Evolutionary conservation across 495 filamentous ascomycete species (phyloP).

Genomic region (Aspergillus diversus): DNA sequence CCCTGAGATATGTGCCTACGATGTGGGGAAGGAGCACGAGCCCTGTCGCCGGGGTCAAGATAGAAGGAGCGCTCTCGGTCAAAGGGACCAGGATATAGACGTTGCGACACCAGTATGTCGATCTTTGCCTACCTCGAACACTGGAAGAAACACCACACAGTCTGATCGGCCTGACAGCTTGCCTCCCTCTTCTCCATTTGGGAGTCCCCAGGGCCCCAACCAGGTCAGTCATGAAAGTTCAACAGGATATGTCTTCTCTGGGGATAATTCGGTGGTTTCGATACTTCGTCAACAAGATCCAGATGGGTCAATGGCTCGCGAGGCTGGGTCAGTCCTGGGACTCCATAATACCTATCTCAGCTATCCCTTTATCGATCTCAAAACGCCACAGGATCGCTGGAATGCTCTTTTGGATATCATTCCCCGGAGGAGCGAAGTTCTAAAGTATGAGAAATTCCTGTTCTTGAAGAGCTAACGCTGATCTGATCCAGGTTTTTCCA

Average conservation of each 20-base stretch:
- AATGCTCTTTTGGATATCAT: slow-evolving; percentile 32
- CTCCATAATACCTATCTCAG: slow-evolving; percentile 71
- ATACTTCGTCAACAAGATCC: slow-evolving; percentile 56
- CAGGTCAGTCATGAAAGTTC: slow-evolving; percentile 22
- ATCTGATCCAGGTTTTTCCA: slow-evolving; percentile 46
- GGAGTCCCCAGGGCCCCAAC: not conserved
- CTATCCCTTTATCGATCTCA: slow-evolving; percentile 63
- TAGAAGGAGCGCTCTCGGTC: not conserved
- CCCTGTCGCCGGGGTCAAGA: not conserved
- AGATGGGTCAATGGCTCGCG: slow-evolving; percentile 43
- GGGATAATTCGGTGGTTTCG: slow-evolving; percentile 43
- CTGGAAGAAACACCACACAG: not conserved
- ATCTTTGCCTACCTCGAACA: too few species aligned
- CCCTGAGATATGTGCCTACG: slow-evolving; percentile 42
- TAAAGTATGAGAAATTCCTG: slow-evolving; percentile 30
- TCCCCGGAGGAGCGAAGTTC: slow-evolving; percentile 35
- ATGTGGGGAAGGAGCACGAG: slow-evolving; percentile 13
- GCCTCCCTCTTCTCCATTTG: not conserved
- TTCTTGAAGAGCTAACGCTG: not conserved
- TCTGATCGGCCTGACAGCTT: not conserved
- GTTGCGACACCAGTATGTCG: too few species aligned
- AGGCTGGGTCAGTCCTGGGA: slow-evolving; percentile 58
- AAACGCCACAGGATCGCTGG: slow-evolving; percentile 36
- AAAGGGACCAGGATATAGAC: not conserved
- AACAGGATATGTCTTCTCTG: slow-evolving; percentile 42